Percentiles rank a stretch among this genome's conserved stretches.
These are phyloP conservation scores for Austroboletus festivus DNA, from an alignment of 768 basidiomycete species.

Conservation along the genomic window DNA sequence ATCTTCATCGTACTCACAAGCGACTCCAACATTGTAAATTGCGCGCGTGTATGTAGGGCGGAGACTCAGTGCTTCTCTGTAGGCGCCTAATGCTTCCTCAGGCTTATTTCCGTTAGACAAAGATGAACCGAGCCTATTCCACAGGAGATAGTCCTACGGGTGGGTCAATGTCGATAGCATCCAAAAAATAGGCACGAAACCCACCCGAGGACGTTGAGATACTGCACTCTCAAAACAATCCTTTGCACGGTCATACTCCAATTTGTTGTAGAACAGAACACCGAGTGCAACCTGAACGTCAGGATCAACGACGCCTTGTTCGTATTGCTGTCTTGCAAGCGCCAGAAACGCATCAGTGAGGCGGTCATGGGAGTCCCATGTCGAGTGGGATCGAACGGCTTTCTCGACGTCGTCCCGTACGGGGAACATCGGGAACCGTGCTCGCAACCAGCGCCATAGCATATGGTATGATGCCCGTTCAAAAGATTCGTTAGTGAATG, in stretches of 20 bases:
- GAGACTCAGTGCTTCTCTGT: slow-evolving; percentile 84
- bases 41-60: slow-evolving; percentile 96
- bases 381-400: slow-evolving; percentile 51
- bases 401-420: slow-evolving; percentile 55
- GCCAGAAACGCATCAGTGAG: slow-evolving; percentile 81
- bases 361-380: slow-evolving; percentile 80
- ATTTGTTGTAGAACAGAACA: slow-evolving; percentile 86
- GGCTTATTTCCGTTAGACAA: slow-evolving; percentile 93
- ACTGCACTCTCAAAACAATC: slow-evolving; percentile 94
- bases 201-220: slow-evolving; percentile 67
- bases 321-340: slow-evolving; percentile 81
- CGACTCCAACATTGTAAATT: slow-evolving; percentile 97
- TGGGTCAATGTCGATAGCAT: not conserved
- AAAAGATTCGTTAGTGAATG: slow-evolving; percentile 91
- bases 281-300: slow-evolving; percentile 94
- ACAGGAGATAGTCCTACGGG: slow-evolving; percentile 80
- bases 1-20: slow-evolving; percentile 59
- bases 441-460: slow-evolving; percentile 80
- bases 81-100: slow-evolving; percentile 88
- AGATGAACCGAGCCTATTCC: slow-evolving; percentile 94
- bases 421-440: slow-evolving; percentile 56
- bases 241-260: slow-evolving; percentile 82
- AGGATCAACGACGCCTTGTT: slow-evolving; percentile 67
- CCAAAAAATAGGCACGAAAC: slow-evolving; percentile 10
- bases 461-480: slow-evolving; percentile 84